Conservation (phyloP, 1,139 yeast genomes). For the Candida tetrigidarum region DNA sequence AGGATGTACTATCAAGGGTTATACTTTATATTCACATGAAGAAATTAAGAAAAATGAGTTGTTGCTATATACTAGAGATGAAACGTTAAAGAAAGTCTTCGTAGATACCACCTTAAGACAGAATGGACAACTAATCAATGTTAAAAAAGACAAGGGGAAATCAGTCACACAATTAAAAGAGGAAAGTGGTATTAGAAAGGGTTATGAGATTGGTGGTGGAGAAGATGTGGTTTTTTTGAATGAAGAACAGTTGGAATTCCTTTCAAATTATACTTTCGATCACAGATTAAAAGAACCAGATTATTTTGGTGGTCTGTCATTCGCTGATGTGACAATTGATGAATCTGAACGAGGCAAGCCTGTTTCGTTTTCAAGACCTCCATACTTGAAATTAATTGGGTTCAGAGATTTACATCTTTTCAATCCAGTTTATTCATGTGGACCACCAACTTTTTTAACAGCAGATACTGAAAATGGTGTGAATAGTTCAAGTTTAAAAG, state of each 20-base stretch:
- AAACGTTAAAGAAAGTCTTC: conserved; percentile 53
- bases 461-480: conserved; percentile 44
- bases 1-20: conserved; percentile 73
- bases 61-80: conserved; percentile 47
- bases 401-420: conserved; percentile 52
- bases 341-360: conserved; percentile 20
- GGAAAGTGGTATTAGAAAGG: conserved; percentile 34
- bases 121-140: conserved; percentile 23
- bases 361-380: conserved; percentile 30
- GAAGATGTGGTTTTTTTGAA: conserved; percentile 30
- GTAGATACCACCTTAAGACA: conserved; percentile 39
- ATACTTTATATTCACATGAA: conserved; percentile 62
- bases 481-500: conserved; percentile 23
- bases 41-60: conserved; percentile 38
- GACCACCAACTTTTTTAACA: conserved; percentile 62
- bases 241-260: conserved; percentile 30
- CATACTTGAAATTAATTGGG: conserved; percentile 63
- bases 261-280: conserved; percentile 42
- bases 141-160: conserved; percentile 17
- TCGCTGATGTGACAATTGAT: conserved; percentile 22
- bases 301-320: conserved; percentile 33
- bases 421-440: conserved; percentile 56
- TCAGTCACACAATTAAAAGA: conserved; percentile 44
- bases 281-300: conserved; percentile 25
- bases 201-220: conserved; percentile 33